Conservation (phyloP, 768 basidiomycete genomes). For the Suillus hirtellus region DNA sequence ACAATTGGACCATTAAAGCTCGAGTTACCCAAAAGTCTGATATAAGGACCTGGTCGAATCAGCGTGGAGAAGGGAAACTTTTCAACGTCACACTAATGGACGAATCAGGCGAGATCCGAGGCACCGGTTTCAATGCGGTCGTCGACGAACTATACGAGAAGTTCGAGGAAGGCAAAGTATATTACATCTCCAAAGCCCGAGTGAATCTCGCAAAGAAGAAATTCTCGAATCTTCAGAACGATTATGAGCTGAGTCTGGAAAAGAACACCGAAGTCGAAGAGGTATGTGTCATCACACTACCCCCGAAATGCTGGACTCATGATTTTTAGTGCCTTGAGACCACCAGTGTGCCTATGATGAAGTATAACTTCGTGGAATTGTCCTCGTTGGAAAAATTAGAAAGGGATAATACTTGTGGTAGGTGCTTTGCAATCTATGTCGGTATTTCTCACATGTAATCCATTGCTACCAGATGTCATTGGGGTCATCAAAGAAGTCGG, state of each 20-base stretch:
- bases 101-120: slow-evolving; percentile 89
- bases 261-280: slow-evolving; percentile 83
- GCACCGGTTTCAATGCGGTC: slow-evolving; percentile 84
- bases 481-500: slow-evolving; percentile 81
- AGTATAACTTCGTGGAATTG: slow-evolving; percentile 79
- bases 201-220: slow-evolving; percentile 97
- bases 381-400: slow-evolving; percentile 57
- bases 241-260: slow-evolving; percentile 92
- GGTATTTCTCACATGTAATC: background rate
- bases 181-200: slow-evolving; percentile 85
- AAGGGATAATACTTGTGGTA: slow-evolving; percentile 87
- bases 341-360: slow-evolving; percentile 73
- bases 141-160: slow-evolving; percentile 84
- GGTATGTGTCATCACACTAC: slow-evolving; percentile 40
- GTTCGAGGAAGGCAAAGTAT: slow-evolving; percentile 90
- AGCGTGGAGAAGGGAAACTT: slow-evolving; percentile 89
- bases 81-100: slow-evolving; percentile 95
- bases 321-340: slow-evolving; percentile 72
- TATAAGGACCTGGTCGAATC: slow-evolving; percentile 86
- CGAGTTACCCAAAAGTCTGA: slow-evolving; percentile 89
- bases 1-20: slow-evolving; percentile 98
- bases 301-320: slow-evolving; percentile 11
- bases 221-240: slow-evolving; percentile 85
- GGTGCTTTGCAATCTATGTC: slow-evolving; percentile 22
- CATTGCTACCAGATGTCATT: slow-evolving; percentile 67